phyloP scores from a whole-genome alignment of 352 stramenopile genomes.

The Pythium brachiatum region DNA sequence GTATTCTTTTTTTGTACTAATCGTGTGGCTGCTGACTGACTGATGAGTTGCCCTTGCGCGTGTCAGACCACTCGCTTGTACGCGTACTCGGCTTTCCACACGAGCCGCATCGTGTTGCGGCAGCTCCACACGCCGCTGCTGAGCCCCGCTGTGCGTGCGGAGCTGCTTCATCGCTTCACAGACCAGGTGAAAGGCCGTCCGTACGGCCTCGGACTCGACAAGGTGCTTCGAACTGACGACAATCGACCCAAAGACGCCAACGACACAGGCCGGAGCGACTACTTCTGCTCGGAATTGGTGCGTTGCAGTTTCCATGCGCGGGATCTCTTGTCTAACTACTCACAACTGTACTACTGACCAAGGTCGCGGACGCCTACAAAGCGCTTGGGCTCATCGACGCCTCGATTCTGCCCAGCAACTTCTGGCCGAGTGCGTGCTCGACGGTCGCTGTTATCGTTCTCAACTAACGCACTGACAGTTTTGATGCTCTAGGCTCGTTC shows the following conservation, averaged over 20 bases:
- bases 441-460: neutral
- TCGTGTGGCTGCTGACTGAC: neutral
- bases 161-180: conserved; percentile 47
- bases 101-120: conserved; percentile 43
- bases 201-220: conserved; percentile 54
- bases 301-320: neutral
- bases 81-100: conserved; percentile 47
- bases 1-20: conserved; percentile 1
- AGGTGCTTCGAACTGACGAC: conserved; percentile 36
- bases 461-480: neutral
- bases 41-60: neutral
- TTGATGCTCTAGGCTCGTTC: conserved; percentile 40
- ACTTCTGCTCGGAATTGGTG: conserved; percentile 74
- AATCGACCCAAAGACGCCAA: neutral
- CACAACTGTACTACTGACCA: neutral
- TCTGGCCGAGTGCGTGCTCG: conserved; percentile 47
- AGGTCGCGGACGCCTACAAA: conserved; percentile 61
- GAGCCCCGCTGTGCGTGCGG: conserved; percentile 35
- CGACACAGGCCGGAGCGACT: conserved; percentile 23
- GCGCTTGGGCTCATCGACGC: conserved; percentile 42
- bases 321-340: neutral
- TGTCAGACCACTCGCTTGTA: conserved; percentile 31
- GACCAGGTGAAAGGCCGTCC: conserved; percentile 25
- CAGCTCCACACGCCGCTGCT: conserved; percentile 55
- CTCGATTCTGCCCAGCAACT: conserved; percentile 39